Conservation (phyloP, 768 basidiomycete species). For the Boletus insuetus region DNA sequence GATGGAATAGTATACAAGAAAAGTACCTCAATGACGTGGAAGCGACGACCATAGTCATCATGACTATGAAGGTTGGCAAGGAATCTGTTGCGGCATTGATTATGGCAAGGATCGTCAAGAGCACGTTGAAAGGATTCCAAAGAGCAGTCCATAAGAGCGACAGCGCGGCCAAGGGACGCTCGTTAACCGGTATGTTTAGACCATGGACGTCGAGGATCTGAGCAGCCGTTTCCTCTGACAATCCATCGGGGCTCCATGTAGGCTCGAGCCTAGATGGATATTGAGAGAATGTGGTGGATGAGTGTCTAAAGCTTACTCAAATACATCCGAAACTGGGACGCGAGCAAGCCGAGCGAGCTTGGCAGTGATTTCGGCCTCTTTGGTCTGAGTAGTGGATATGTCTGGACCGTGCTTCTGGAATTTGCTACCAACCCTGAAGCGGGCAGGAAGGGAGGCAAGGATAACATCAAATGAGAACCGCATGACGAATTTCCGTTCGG, state of each 20-base stretch:
- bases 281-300: not conserved
- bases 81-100: slow-evolving; percentile 35
- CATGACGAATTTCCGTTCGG: slow-evolving; percentile 20
- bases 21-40: slow-evolving; percentile 32
- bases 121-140: slow-evolving; percentile 35
- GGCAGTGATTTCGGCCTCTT: slow-evolving; percentile 21
- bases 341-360: slow-evolving; percentile 28
- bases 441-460: slow-evolving; percentile 22
- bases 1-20: not conserved
- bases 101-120: slow-evolving; percentile 30
- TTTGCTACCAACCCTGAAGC: slow-evolving; percentile 13
- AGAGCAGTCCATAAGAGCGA: slow-evolving; percentile 32
- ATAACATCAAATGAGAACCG: slow-evolving; percentile 18
- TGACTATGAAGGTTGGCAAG: slow-evolving; percentile 32
- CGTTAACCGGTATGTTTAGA: slow-evolving; percentile 28
- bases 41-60: slow-evolving; percentile 36
- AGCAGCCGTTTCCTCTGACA: slow-evolving; percentile 19
- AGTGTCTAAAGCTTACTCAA: slow-evolving; percentile 16
- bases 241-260: slow-evolving; percentile 23
- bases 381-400: slow-evolving; percentile 15
- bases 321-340: slow-evolving; percentile 22
- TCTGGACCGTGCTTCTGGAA: slow-evolving; percentile 25
- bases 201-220: slow-evolving; percentile 24
- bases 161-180: slow-evolving; percentile 31
- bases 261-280: slow-evolving; percentile 23